phyloP scores from a whole-genome alignment of 805 yeast genomes.

The Kregervanrija delftensis region DNA sequence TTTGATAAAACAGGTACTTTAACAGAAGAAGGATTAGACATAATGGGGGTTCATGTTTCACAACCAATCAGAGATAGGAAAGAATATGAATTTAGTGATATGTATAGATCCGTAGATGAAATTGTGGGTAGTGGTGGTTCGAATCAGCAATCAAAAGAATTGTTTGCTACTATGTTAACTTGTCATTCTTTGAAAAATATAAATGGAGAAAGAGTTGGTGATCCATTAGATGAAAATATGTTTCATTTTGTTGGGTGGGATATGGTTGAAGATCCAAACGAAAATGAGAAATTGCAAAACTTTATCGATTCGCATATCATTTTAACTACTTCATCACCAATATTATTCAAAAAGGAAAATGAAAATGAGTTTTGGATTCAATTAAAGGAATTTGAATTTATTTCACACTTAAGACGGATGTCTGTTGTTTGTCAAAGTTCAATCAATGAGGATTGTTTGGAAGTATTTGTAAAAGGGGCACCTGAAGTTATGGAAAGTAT shows the following conservation, averaged over 20 bases:
- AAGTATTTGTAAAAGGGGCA: slow-evolving; percentile 85
- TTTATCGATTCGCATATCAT: slow-evolving; percentile 24
- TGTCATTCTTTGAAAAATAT: slow-evolving; percentile 84
- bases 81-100: slow-evolving; percentile 22
- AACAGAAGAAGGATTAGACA: slow-evolving; percentile 94
- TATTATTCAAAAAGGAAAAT: slow-evolving; percentile 34
- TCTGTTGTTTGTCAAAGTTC: slow-evolving; percentile 61
- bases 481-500: slow-evolving; percentile 86
- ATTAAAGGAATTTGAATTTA: slow-evolving; percentile 66
- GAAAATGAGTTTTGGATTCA: slow-evolving; percentile 27
- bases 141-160: slow-evolving; percentile 20
- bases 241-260: slow-evolving; percentile 82
- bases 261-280: slow-evolving; percentile 57
- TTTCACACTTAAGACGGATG: slow-evolving; percentile 84
- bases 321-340: slow-evolving; percentile 38
- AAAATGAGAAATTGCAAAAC: slow-evolving; percentile 20
- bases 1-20: slow-evolving; percentile 97
- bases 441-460: slow-evolving; percentile 22
- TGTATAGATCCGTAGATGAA: slow-evolving; percentile 11
- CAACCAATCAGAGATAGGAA: slow-evolving; percentile 25
- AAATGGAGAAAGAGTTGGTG: slow-evolving; percentile 81
- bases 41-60: slow-evolving; percentile 46
- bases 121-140: slow-evolving; percentile 11
- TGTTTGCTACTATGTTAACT: slow-evolving; percentile 49
- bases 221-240: slow-evolving; percentile 91